Conservation (phyloP, 2,329 filamentous ascomycete species). For the Pseudophaeomoniella oleicola region DNA sequence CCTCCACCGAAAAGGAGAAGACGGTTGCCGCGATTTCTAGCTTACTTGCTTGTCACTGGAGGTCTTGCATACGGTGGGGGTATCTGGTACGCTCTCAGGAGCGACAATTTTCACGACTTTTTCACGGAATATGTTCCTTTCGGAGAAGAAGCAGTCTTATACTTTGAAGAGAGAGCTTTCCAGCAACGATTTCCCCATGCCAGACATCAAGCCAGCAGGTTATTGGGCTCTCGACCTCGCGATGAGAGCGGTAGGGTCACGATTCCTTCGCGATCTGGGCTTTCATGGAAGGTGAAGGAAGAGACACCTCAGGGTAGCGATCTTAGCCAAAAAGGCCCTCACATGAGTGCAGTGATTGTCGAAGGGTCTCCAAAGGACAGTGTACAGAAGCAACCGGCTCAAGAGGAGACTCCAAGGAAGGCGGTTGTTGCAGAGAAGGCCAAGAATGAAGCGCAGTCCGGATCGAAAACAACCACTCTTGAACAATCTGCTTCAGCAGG, state of each 20-base stretch:
- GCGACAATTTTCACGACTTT: constrained; percentile 97
- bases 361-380: constrained; percentile 7
- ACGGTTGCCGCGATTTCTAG: constrained; percentile 61
- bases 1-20: constrained; percentile 49
- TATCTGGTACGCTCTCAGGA: constrained; percentile 82
- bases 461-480: constrained; percentile 6
- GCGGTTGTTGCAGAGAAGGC: constrained; percentile 19
- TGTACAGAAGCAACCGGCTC: constrained; percentile 8
- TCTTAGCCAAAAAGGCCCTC: constrained; percentile 32
- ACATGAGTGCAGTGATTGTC: constrained; percentile 27
- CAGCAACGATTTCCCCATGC: constrained; percentile 62
- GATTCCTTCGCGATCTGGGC: constrained; percentile 72
- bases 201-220: constrained; percentile 34
- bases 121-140: constrained; percentile 95
- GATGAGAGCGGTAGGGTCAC: constrained; percentile 57
- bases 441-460: constrained; percentile 17
- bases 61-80: constrained; percentile 72
- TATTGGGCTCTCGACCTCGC: constrained; percentile 28
- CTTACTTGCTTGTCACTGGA: constrained; percentile 63
- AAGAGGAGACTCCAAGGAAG: constrained; percentile 13
- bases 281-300: constrained; percentile 64
- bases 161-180: constrained; percentile 91
- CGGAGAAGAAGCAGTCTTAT: constrained; percentile 85
- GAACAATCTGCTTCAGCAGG: constrained; percentile 12
- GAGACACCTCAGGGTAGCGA: constrained; percentile 45